A percentile compares a stretch with the other conserved stretches of the same genome.
Evolutionary conservation across 495 filamentous ascomycete species (phyloP).

Genomic region (Aspergillus affinis): DNA sequence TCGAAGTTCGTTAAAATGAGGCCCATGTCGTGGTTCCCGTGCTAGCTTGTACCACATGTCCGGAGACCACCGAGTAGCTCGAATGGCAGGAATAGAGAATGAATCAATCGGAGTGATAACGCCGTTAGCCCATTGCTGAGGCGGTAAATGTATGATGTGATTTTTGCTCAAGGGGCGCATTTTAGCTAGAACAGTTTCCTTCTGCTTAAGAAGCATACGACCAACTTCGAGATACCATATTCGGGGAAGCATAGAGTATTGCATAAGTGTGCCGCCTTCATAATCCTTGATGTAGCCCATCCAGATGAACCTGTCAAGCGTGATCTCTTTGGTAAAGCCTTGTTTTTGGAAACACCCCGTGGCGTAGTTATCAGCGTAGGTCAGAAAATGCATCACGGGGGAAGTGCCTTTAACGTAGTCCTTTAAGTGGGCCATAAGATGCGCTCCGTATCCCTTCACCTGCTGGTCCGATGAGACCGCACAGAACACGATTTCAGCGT

Average conservation of each 20-base stretch:
- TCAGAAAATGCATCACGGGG: slow-evolving; percentile 96
- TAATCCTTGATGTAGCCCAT: slow-evolving; percentile 99
- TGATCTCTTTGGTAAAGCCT: slow-evolving; percentile 98
- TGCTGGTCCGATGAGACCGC: slow-evolving; percentile 97
- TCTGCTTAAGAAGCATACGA: slow-evolving; percentile 95
- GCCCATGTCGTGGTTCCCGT: slow-evolving; percentile 90
- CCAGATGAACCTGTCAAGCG: slow-evolving; percentile 83
- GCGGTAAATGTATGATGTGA: slow-evolving; percentile 82
- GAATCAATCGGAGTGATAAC: slow-evolving; percentile 64
- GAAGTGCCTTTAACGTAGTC: slow-evolving; percentile 96
- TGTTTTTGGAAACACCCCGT: slow-evolving; percentile 99
- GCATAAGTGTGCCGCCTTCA: slow-evolving; percentile 98
- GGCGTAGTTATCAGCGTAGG: slow-evolving; percentile 97
- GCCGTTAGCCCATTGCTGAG: slow-evolving; percentile 78
- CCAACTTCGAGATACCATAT: slow-evolving; percentile 90
- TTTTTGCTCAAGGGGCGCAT: slow-evolving; percentile 87
- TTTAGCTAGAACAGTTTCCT: slow-evolving; percentile 89
- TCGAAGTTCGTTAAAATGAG: slow-evolving; percentile 94
- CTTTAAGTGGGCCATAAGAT: slow-evolving; percentile 97
- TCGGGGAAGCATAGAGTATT: slow-evolving; percentile 93
- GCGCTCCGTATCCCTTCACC: slow-evolving; percentile 96
- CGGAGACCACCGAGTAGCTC: slow-evolving; percentile 87
- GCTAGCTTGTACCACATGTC: slow-evolving; percentile 98
- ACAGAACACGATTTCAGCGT: slow-evolving; percentile 97
- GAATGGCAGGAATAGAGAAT: slow-evolving; percentile 76